phyloP scores from a whole-genome alignment of 495 filamentous ascomycete species.

The Penicillium samsonianum region DNA sequence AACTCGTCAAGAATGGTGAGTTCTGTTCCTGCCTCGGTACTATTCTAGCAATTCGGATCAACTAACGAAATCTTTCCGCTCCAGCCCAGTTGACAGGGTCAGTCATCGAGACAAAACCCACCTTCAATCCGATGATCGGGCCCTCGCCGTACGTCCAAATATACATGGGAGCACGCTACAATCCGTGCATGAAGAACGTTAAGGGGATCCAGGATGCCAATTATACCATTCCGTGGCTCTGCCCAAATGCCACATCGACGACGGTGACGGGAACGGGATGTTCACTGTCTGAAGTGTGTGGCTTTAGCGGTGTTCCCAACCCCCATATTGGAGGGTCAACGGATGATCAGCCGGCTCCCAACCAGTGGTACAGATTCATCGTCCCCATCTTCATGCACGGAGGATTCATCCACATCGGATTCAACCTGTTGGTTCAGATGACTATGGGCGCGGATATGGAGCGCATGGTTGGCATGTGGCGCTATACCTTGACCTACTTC shows the following conservation, averaged over 20 bases:
- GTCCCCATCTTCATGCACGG: conserved; percentile 93
- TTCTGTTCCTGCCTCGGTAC: background rate
- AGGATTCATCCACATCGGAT: conserved; percentile 89
- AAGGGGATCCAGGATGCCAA: conserved; percentile 61
- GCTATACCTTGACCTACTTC: conserved; percentile 87
- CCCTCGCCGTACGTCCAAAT: conserved; percentile 88
- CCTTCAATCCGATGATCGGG: conserved; percentile 95
- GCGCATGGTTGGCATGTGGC: conserved; percentile 76
- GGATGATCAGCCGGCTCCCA: conserved; percentile 57
- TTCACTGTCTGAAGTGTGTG: conserved; percentile 75
- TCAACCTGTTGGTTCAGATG: conserved; percentile 90
- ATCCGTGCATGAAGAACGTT: conserved; percentile 90
- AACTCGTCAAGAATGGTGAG: conserved; percentile 81
- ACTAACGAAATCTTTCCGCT: conserved; percentile 16
- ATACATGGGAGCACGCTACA: conserved; percentile 92
- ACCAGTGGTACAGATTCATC: conserved; percentile 98
- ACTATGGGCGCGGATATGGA: conserved; percentile 91
- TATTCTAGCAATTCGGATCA: background rate
- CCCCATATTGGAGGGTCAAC: conserved; percentile 46
- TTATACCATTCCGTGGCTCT: conserved; percentile 61
- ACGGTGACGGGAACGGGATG: conserved; percentile 49
- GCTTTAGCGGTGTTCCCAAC: conserved; percentile 71
- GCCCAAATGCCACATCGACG: conserved; percentile 68
- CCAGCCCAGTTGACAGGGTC: conserved; percentile 50
- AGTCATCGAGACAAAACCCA: conserved; percentile 82